Evolutionary conservation across 83 land plant genomes (phyloP), one percentile per base, ranked within the genome.

Genomic region (Isoetes engelmannii): DNA sequence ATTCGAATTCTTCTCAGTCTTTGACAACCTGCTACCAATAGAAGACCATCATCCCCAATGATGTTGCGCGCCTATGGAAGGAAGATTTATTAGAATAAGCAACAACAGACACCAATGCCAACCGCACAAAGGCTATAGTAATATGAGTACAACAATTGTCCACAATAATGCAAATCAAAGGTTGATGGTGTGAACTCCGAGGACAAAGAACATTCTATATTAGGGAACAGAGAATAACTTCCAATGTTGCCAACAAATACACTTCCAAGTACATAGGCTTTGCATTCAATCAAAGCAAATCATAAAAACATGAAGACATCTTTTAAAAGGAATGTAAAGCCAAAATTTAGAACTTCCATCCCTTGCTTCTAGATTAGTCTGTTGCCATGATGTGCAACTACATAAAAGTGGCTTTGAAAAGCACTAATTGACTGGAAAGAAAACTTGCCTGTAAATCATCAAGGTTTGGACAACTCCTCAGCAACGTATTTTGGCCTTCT

Each of bases 381-480:
- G 0, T 2, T 28, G 37, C 37, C 37, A 28, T 28, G 37, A 28
- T 28, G 37, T 28, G 37, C 2, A 28, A 28, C 37, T 28, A 28
- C 37, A 28, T 28, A 28, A 10, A 51, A 51, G 12, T 12, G 15
- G n/a, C 15, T 51, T 51, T 51, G 2, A 10, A 51, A 51, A 12
- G n/a, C 57, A 55, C 7, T 3, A 47, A 48, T n/a, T 61, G 13
- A 17, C 17, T 17, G 55, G 18, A 18, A 47, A 12, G 12, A 65
- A 72, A 41, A 6, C 50, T 67, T 83, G 82, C 96, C 96, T 91
- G 89, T 43, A 91, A 83, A 72, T 80, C 74, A 75, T 91, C 96
- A n/a, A 91, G 80, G 67, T 82, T 82, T n/a, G 81, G 80, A 65
- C 92, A 91, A 15, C 64, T 81, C 47, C 77, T 80, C 61, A 90